phyloP scores from a whole-genome alignment of 441 rosid species.

The Erodium texanum region DNA sequence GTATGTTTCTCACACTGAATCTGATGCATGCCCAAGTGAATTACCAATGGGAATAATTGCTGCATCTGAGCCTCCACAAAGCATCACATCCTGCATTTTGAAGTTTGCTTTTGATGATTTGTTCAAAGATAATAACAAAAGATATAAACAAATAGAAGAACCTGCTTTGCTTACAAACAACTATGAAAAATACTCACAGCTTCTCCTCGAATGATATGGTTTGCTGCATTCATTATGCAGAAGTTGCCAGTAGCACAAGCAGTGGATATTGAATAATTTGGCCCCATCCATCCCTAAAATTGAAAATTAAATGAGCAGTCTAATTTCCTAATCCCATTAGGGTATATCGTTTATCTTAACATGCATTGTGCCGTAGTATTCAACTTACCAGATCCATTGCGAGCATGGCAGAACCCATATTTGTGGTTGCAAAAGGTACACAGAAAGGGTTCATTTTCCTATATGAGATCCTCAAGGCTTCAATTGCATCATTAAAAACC shows the following conservation, averaged over 20 bases:
- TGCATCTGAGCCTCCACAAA: constrained; percentile 95
- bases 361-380: constrained; percentile 16
- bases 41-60: constrained; percentile 79
- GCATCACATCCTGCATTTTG: constrained; percentile 72
- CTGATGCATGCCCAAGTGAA: not conserved
- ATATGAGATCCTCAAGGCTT: constrained; percentile 78
- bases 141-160: not conserved
- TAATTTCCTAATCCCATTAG: constrained; percentile 8
- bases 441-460: constrained; percentile 91
- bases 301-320: constrained; percentile 14
- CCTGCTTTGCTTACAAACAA: constrained; percentile 8
- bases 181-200: constrained; percentile 58
- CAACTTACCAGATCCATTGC: constrained; percentile 79
- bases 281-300: constrained; percentile 97
- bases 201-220: constrained; percentile 87
- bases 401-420: constrained; percentile 98
- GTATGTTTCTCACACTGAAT: not conserved
- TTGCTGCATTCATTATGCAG: constrained; percentile 82
- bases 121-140: not conserved
- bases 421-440: constrained; percentile 89
- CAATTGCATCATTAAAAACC: constrained; percentile 85
- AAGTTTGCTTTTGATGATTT: not conserved
- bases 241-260: constrained; percentile 97
- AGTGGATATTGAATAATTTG: constrained; percentile 90
- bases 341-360: constrained; percentile 3